These are phyloP conservation scores for Aspergillus tamarii DNA, from an alignment of 2,329 filamentous ascomycete genomes.

Conservation along the genomic window DNA sequence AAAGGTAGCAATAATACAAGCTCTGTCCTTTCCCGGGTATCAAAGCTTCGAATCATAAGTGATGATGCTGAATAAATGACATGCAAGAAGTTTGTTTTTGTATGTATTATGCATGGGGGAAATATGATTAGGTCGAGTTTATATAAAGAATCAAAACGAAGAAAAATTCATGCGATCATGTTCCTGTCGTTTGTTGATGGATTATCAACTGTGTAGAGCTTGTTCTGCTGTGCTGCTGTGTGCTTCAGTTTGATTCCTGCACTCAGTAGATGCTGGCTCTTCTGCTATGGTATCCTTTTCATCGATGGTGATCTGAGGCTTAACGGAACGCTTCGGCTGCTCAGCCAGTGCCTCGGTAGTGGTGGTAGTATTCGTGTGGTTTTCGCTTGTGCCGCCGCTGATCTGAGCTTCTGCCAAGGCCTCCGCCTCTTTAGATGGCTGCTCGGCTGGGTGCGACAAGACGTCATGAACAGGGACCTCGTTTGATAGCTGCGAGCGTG, in stretches of 20 bases:
- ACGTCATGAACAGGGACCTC: constrained; percentile 29
- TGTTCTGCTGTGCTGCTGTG: not conserved
- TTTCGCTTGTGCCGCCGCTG: not conserved
- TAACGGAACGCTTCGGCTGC: not conserved
- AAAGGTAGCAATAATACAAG: not conserved
- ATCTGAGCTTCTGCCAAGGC: not conserved
- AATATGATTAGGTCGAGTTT: not conserved
- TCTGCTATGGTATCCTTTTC: not conserved
- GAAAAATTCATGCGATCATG: constrained; percentile 1
- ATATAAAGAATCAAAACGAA: not conserved
- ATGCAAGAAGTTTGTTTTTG: not conserved
- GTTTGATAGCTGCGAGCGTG: constrained; percentile 37
- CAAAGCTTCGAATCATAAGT: constrained; percentile 6
- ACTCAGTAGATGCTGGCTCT: not conserved
- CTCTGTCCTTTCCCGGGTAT: constrained; percentile 9
- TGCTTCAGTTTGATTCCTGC: not conserved
- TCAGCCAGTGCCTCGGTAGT: not conserved
- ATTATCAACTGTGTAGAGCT: not conserved
- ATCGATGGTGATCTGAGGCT: not conserved
- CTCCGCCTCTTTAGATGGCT: constrained; percentile 3
- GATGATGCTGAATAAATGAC: not conserved
- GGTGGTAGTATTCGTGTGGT: not conserved
- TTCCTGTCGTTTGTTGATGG: not conserved
- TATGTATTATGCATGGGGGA: not conserved
- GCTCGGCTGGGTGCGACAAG: constrained; percentile 1